Base-by-base conservation (phyloP, 208 protist genomes). In the Vickermania spadyakhi region DNA sequence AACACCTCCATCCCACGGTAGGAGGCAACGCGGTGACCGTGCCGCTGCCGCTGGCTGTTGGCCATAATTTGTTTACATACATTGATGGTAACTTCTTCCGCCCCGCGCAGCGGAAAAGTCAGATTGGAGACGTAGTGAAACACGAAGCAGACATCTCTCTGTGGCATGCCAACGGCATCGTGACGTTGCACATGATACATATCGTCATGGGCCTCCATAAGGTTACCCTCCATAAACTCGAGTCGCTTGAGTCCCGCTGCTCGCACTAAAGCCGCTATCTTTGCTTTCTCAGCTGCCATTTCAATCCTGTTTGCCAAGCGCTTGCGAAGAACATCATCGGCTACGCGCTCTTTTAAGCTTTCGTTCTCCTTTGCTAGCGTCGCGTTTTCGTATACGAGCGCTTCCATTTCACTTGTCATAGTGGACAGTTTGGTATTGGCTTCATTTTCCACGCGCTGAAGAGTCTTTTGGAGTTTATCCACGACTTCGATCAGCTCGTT, bases 201-300 rank as follows among this genome's bases (percentile, higher is more conserved):
- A 62, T 94, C 88, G 56, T 94, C 88, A 72, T 94, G 82, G 0
- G 81, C 66, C 42, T 87, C 88, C 82, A 94, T 89, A 29, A 91
- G 63, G 28, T 75, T 72, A 0, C 62, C 75, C 58, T 94, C 84
- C 36, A 79, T 73, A 1, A 54, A 58, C 62, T 94, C 88, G 7
- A 94, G 70, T 26, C 84, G 76, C 27, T 70, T 65, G n/a, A 67
- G 66, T 3, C 88, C 88, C 1, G 81, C 79, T 0, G 71, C 31
- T 7, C 88, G 84, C 28, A 89, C 81, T 0, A 60, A 67, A 1
- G 79, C 60, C 0, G 78, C 79, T 14, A 79, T 76, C 27, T 72
- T 70, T 1, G 75, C 59, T 25, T 70, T 72, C 62, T 86, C 76
- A 31, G 75, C 60, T 0, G 84, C 88, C 66, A 92, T 76, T 50